These are phyloP conservation scores for Talaromyces funiculosus DNA, from an alignment of 2,329 filamentous ascomycete genomes.

Conservation along the genomic window DNA sequence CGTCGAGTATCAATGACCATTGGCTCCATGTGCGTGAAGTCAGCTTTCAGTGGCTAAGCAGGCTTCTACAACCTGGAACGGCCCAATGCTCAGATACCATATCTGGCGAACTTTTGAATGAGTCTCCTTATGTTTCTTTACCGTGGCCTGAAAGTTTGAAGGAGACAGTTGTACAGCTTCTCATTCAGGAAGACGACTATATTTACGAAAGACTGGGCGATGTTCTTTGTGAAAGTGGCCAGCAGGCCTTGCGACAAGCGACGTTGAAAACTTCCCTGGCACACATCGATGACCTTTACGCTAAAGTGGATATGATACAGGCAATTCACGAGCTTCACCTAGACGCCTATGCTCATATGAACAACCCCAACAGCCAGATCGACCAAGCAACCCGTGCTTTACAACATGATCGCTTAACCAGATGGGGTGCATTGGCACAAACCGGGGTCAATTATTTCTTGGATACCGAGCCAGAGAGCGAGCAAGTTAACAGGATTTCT, in stretches of 20 bases:
- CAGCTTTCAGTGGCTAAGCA: constrained; percentile 50
- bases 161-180: constrained; percentile 47
- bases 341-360: constrained; percentile 60
- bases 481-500: constrained; percentile 40
- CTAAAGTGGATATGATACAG: constrained; percentile 50
- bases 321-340: constrained; percentile 62
- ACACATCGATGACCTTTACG: constrained; percentile 28
- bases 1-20: constrained; percentile 41
- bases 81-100: constrained; percentile 14
- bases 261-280: constrained; percentile 18
- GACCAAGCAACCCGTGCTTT: constrained; percentile 45
- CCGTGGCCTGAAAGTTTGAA: constrained; percentile 54
- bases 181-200: constrained; percentile 51
- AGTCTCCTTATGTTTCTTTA: constrained; percentile 49
- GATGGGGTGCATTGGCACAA: constrained; percentile 56
- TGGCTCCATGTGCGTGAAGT: constrained; percentile 48
- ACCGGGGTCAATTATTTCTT: constrained; percentile 46
- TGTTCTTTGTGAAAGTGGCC: constrained; percentile 25
- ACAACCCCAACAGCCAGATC: constrained; percentile 54
- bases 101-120: constrained; percentile 7
- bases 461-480: constrained; percentile 24
- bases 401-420: constrained; percentile 54
- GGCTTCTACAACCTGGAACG: constrained; percentile 42
- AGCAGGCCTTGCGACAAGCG: constrained; percentile 21
- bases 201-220: constrained; percentile 42